Evolutionary conservation across 108 stramenopile species (phyloP).

Genomic region (Chaetoceros muelleri): DNA sequence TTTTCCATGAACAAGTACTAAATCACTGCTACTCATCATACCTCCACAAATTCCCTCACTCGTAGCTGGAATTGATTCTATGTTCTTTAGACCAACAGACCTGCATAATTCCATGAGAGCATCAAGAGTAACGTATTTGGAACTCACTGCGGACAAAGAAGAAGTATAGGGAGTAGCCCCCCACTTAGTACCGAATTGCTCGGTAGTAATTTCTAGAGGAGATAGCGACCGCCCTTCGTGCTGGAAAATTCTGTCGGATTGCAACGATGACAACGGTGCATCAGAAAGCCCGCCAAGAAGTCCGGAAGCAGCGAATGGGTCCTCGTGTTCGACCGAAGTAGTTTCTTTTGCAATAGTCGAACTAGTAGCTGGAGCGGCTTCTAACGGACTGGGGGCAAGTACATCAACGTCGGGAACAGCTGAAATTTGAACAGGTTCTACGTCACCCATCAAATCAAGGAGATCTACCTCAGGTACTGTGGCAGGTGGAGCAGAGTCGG

Average conservation of each 20-base stretch:
- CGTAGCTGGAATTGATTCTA: slow-evolving; percentile 81
- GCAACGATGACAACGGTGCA: slow-evolving; percentile 40
- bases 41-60: slow-evolving; percentile 83
- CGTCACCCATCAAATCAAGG: slow-evolving; percentile 30
- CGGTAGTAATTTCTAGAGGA: slow-evolving; percentile 77
- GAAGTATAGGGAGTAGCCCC: slow-evolving; percentile 53
- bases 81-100: slow-evolving; percentile 42
- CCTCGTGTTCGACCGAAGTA: slow-evolving; percentile 8
- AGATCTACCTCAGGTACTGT: slow-evolving; percentile 47
- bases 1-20: slow-evolving; percentile 76
- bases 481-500: slow-evolving; percentile 36
- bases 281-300: slow-evolving; percentile 45
- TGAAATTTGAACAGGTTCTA: slow-evolving; percentile 17
- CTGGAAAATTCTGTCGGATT: slow-evolving; percentile 33
- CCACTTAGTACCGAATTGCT: slow-evolving; percentile 88
- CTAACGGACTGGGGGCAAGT: slow-evolving; percentile 23
- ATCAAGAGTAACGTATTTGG: slow-evolving; percentile 23
- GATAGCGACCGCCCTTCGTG: slow-evolving; percentile 56
- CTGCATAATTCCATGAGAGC: slow-evolving; percentile 48
- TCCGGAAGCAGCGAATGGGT: slow-evolving; percentile 72
- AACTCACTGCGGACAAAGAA: slow-evolving; percentile 34
- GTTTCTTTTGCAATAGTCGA: too few relatives aligned
- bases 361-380: slow-evolving; percentile 8
- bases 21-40: slow-evolving; percentile 51
- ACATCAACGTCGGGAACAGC: slow-evolving; percentile 29